These are phyloP conservation scores for Stellera chamaejasme DNA, from an alignment of 345 rosid genomes.

Conservation along the genomic window DNA sequence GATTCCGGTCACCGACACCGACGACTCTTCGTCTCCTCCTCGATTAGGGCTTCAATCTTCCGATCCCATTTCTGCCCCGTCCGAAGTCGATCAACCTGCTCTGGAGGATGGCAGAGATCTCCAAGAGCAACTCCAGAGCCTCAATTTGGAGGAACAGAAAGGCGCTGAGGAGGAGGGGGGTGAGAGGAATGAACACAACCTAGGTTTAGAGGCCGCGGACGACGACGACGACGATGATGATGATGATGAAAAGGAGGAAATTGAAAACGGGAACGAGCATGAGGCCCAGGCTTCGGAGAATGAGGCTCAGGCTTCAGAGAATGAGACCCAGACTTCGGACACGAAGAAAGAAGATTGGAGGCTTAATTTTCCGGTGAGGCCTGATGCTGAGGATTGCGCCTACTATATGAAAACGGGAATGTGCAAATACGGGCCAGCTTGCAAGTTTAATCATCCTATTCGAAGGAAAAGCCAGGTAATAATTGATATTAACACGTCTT, in stretches of 20 bases:
- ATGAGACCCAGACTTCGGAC: slow-evolving; percentile 10
- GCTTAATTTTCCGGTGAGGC: slow-evolving; percentile 61
- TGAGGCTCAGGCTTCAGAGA: slow-evolving; percentile 6
- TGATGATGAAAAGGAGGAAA: slow-evolving; percentile 9
- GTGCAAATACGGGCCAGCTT: slow-evolving; percentile 75
- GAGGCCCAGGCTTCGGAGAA: slow-evolving; percentile 11
- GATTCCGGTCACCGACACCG: neutral
- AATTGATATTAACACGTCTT: neutral
- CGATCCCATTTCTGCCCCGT: slow-evolving; percentile 15
- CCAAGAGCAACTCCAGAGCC: slow-evolving; percentile 22
- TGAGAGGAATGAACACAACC: slow-evolving; percentile 2
- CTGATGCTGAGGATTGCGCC: slow-evolving; percentile 78
- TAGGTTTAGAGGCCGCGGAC: neutral
- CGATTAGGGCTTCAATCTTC: slow-evolving; percentile 12
- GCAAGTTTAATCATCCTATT: slow-evolving; percentile 91
- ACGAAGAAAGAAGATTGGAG: slow-evolving; percentile 18
- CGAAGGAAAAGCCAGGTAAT: slow-evolving; percentile 53
- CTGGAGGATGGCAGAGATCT: slow-evolving; percentile 9
- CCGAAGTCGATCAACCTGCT: slow-evolving; percentile 25
- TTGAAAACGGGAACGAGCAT: slow-evolving; percentile 3
- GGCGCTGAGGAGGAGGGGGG: neutral
- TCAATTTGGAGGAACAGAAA: slow-evolving; percentile 22
- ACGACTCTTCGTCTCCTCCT: slow-evolving; percentile 1
- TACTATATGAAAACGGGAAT: slow-evolving; percentile 70
- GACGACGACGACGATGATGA: slow-evolving; percentile 5